Evolutionary conservation across 2,329 filamentous ascomycete species (phyloP).

Genomic region (Setomelanomma holmii): DNA sequence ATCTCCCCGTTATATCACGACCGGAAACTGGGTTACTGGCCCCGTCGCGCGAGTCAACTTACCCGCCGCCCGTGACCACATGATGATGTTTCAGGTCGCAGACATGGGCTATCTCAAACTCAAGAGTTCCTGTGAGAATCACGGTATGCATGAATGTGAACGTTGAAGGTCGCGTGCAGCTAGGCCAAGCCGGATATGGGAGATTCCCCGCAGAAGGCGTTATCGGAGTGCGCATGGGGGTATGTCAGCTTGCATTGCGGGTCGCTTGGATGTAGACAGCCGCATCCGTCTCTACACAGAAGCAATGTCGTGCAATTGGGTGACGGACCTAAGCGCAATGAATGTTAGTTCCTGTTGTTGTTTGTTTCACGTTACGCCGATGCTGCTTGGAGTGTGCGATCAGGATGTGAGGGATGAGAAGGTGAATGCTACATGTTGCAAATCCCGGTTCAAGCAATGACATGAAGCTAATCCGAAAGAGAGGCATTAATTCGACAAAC

Average conservation of each 20-base stretch:
- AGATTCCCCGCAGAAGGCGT: conserved; percentile 3
- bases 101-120: background rate
- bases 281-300: no score
- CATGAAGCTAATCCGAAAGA: no score
- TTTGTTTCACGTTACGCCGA: no score
- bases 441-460: background rate
- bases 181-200: background rate
- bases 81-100: no score
- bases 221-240: background rate
- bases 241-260: background rate
- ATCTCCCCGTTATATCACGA: no score
- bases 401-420: background rate
- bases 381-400: background rate
- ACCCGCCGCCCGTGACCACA: no score
- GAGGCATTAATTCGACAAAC: no score
- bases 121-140: background rate
- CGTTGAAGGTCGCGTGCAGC: background rate
- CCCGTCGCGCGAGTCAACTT: no score
- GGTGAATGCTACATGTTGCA: background rate
- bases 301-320: background rate
- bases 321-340: background rate
- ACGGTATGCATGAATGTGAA: no score
- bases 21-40: no score
- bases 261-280: background rate
- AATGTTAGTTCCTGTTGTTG: background rate